A percentile compares a stretch with the other conserved stretches of the same genome.
Evolutionary conservation across 495 filamentous ascomycete genomes (phyloP).

Genomic region (Platismatia glauca): DNA sequence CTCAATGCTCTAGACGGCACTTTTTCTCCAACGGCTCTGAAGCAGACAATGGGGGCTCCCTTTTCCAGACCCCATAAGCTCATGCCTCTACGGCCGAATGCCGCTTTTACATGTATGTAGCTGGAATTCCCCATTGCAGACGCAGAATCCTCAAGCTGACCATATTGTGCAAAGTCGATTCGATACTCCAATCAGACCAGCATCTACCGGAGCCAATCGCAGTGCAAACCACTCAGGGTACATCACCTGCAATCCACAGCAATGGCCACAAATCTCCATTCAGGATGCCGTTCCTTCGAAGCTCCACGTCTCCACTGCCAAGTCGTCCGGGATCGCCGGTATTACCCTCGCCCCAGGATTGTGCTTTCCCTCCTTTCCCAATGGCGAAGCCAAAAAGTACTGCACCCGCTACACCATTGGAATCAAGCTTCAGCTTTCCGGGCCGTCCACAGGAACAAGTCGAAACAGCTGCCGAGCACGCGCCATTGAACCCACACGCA

Average conservation of each 20-base stretch:
- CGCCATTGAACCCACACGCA: slow-evolving; percentile 38
- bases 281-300: slow-evolving; percentile 33
- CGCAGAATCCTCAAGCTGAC: not conserved
- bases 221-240: slow-evolving; percentile 46
- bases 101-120: slow-evolving; percentile 47
- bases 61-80: slow-evolving; percentile 3
- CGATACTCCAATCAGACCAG: slow-evolving; percentile 22
- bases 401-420: slow-evolving; percentile 29
- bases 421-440: slow-evolving; percentile 25
- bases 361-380: slow-evolving; percentile 54
- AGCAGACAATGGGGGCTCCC: slow-evolving; percentile 14
- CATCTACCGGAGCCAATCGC: slow-evolving; percentile 38
- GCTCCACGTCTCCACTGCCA: slow-evolving; percentile 39
- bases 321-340: slow-evolving; percentile 36
- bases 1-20: slow-evolving; percentile 20
- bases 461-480: slow-evolving; percentile 11
- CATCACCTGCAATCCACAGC: slow-evolving; percentile 44
- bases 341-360: slow-evolving; percentile 43
- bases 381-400: slow-evolving; percentile 35
- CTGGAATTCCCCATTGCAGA: not conserved
- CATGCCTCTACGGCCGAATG: slow-evolving; percentile 45
- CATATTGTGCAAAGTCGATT: slow-evolving; percentile 8
- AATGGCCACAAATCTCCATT: slow-evolving; percentile 36
- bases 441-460: not conserved
- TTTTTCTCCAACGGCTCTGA: slow-evolving; percentile 10